phyloP scores from a whole-genome alignment of 495 filamentous ascomycete genomes.

The Tuber borchii region DNA sequence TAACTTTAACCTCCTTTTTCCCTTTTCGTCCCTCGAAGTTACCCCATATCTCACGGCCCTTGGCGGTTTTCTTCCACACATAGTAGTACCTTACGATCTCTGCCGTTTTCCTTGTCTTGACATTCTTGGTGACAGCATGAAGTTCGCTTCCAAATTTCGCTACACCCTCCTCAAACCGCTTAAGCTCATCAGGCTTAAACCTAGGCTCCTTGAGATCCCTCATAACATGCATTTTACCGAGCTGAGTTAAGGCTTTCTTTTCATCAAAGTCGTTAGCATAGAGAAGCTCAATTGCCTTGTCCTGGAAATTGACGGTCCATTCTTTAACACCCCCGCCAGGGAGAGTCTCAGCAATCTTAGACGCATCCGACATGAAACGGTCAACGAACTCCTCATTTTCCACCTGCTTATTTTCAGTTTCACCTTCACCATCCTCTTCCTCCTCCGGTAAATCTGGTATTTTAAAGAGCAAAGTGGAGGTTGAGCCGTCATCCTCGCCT shows the following conservation, averaged over 20 bases:
- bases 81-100: conserved; percentile 91
- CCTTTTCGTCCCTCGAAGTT: conserved; percentile 76
- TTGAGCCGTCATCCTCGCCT: conserved; percentile 62
- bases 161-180: conserved; percentile 88
- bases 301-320: conserved; percentile 60
- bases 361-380: conserved; percentile 27
- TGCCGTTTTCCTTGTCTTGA: conserved; percentile 68
- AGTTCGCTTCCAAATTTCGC: conserved; percentile 87
- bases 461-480: conserved; percentile 56
- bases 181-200: conserved; percentile 67
- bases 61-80: conserved; percentile 92
- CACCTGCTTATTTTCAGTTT: conserved; percentile 15
- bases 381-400: conserved; percentile 23
- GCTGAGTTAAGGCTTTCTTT: conserved; percentile 62
- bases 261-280: conserved; percentile 63
- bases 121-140: conserved; percentile 72
- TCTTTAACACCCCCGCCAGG: conserved; percentile 45
- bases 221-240: conserved; percentile 60
- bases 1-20: conserved; percentile 69
- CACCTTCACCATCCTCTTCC: conserved; percentile 20
- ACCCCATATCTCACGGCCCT: conserved; percentile 82
- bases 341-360: conserved; percentile 17
- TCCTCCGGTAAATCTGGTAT: conserved; percentile 42
- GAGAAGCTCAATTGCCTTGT: conserved; percentile 73
- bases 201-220: conserved; percentile 81